Evolutionary conservation across 2,329 filamentous ascomycete genomes (phyloP).

Genomic region (Cytospora piceicola): DNA sequence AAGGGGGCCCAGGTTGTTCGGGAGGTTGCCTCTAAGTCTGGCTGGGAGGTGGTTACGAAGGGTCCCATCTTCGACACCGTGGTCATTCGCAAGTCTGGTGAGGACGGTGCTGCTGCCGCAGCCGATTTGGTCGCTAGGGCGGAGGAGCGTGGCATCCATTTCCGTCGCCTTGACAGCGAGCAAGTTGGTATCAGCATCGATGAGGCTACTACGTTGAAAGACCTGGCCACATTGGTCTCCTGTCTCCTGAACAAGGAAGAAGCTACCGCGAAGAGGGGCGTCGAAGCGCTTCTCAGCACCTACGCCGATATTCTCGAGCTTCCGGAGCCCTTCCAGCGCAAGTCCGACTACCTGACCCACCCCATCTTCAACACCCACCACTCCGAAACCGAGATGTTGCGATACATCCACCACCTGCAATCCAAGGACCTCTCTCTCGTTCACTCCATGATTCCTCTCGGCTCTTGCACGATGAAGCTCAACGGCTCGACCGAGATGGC

Average conservation of each 20-base stretch:
- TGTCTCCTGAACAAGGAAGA: constrained; percentile 34
- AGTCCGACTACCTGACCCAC: constrained; percentile 79
- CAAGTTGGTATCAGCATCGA: constrained; percentile 77
- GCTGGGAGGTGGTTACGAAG: constrained; percentile 28
- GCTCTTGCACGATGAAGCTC: constrained; percentile 98
- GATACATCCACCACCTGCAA: constrained; percentile 91
- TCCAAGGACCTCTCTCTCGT: constrained; percentile 93
- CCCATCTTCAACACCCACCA: constrained; percentile 94
- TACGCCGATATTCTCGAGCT: constrained; percentile 43
- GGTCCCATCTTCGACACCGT: constrained; percentile 75
- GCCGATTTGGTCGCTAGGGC: constrained; percentile 49
- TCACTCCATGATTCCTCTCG: constrained; percentile 96
- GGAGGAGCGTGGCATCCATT: constrained; percentile 57
- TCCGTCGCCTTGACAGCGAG: constrained; percentile 64
- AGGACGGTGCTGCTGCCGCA: constrained; percentile 51
- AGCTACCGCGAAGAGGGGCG: constrained; percentile 36
- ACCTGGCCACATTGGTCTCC: constrained; percentile 33
- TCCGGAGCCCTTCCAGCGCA: constrained; percentile 67
- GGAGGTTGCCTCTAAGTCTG: constrained; percentile 20
- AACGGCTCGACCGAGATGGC: constrained; percentile 95
- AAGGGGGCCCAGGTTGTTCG: constrained; percentile 68
- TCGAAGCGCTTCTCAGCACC: constrained; percentile 45
- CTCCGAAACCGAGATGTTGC: constrained; percentile 90
- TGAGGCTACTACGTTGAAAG: constrained; percentile 52
- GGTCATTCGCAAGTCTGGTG: constrained; percentile 60